phyloP scores from a whole-genome alignment of 2,329 filamentous ascomycete genomes.

The Talaromyces atroroseus region DNA sequence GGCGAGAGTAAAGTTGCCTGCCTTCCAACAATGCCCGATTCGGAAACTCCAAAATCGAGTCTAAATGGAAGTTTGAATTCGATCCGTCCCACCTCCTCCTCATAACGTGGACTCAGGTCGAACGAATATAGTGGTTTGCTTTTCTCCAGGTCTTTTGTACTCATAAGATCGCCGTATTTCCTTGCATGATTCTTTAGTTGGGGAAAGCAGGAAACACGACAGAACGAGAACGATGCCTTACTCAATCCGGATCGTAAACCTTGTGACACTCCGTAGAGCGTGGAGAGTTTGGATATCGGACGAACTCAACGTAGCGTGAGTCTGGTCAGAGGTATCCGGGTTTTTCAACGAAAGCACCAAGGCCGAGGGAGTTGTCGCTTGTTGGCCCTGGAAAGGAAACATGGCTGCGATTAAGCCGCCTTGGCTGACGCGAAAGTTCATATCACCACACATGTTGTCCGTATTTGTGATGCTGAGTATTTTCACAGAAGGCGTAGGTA shows the following conservation, averaged over 20 bases:
- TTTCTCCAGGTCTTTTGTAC: not conserved
- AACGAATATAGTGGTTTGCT: not conserved
- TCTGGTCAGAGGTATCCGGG: not conserved
- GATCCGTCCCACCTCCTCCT: not conserved
- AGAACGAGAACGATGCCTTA: not conserved
- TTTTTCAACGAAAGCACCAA: not conserved
- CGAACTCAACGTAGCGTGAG: conserved; percentile 1
- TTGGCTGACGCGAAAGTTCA: not conserved
- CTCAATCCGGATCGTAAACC: conserved; percentile 6
- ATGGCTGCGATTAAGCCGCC: conserved; percentile 1
- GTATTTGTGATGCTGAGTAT: too few species aligned
- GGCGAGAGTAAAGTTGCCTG: not conserved
- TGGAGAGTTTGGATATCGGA: not conserved
- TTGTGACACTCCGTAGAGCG: not conserved
- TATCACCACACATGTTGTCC: conserved; percentile 5
- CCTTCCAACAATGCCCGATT: conserved; percentile 5
- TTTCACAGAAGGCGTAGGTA: too few species aligned
- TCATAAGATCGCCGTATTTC: conserved; percentile 1
- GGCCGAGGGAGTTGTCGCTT: not conserved
- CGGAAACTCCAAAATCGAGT: conserved; percentile 2
- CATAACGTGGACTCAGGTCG: not conserved
- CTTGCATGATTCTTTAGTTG: not conserved
- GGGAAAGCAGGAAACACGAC: rapidly evolving
- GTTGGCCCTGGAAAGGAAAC: not conserved
- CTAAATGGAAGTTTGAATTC: not conserved